These are phyloP conservation scores for Viola pubescens DNA, from an alignment of 441 rosid genomes.

Conservation along the genomic window DNA sequence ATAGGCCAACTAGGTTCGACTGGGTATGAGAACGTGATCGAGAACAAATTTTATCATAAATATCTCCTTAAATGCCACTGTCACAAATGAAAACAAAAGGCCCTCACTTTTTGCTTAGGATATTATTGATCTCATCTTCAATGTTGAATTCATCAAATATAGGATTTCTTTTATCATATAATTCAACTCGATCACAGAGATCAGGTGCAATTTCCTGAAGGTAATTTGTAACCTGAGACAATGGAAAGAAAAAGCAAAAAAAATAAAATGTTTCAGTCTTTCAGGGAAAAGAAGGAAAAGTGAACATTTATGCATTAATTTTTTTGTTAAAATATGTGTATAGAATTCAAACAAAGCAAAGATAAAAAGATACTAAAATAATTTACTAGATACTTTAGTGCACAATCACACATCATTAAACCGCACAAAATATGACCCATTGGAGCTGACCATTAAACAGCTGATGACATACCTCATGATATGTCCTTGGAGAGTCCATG, in stretches of 20 bases:
- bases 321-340: neutral
- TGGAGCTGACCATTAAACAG: neutral
- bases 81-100: conserved; percentile 7
- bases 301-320: neutral
- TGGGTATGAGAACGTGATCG: neutral
- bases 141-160: conserved; percentile 80
- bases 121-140: conserved; percentile 80
- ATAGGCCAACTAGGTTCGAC: too few relatives aligned
- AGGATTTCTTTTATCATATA: conserved; percentile 64
- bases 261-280: conserved; percentile 1
- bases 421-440: neutral
- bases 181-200: conserved; percentile 84
- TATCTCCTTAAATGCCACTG: neutral
- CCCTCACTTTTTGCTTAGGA: conserved; percentile 83
- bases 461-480: conserved; percentile 65
- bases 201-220: conserved; percentile 93
- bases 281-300: conserved; percentile 3
- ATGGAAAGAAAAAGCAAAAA: conserved; percentile 10
- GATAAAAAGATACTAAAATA: neutral
- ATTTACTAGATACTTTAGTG: neutral
- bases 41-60: neutral
- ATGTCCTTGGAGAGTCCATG: conserved; percentile 87
- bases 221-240: conserved; percentile 79
- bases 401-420: too few relatives aligned
- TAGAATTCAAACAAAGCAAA: conserved; percentile 5